These are phyloP conservation scores for Globisporangium sylvaticum DNA, from an alignment of 352 stramenopile species.

Conservation along the genomic window DNA sequence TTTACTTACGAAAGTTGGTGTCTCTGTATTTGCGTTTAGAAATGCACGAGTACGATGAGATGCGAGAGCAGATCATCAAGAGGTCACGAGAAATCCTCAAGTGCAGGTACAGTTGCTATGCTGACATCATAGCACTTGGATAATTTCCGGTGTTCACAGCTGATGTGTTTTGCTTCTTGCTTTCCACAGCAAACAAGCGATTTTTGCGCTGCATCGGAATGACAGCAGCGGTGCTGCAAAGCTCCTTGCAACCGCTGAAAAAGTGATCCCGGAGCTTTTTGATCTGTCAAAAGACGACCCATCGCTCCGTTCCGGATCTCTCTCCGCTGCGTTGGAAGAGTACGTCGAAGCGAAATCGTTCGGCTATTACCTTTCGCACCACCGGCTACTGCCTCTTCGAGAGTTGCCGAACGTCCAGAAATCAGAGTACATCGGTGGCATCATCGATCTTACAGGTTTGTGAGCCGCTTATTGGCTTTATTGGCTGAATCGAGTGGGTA, in stretches of 20 bases:
- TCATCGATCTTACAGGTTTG: conserved; percentile 93
- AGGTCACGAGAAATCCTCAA: conserved; percentile 94
- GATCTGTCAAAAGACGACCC: conserved; percentile 80
- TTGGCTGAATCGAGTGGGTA: too few relatives aligned
- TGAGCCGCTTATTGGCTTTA: neutral
- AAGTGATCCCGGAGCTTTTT: conserved; percentile 72
- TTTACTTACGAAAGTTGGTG: neutral
- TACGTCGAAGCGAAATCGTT: conserved; percentile 94
- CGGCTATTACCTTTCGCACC: conserved; percentile 68
- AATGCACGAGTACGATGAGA: conserved; percentile 91
- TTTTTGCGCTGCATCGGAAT: conserved; percentile 91
- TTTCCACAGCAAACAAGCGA: conserved; percentile 86
- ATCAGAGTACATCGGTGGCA: conserved; percentile 93
- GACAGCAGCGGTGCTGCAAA: conserved; percentile 56
- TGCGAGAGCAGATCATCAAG: conserved; percentile 94
- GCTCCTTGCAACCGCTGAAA: conserved; percentile 49
- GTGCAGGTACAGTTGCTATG: conserved; percentile 39
- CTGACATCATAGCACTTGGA: neutral
- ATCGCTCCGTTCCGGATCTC: conserved; percentile 70
- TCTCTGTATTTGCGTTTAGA: conserved; percentile 26
- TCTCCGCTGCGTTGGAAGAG: conserved; percentile 90
- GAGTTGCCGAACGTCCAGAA: conserved; percentile 53
- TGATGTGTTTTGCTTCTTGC: neutral
- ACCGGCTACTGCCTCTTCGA: conserved; percentile 50
- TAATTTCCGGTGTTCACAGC: neutral